Conservation (phyloP, 176 grass and related monocot genomes). For the Triticum monococcum region DNA sequence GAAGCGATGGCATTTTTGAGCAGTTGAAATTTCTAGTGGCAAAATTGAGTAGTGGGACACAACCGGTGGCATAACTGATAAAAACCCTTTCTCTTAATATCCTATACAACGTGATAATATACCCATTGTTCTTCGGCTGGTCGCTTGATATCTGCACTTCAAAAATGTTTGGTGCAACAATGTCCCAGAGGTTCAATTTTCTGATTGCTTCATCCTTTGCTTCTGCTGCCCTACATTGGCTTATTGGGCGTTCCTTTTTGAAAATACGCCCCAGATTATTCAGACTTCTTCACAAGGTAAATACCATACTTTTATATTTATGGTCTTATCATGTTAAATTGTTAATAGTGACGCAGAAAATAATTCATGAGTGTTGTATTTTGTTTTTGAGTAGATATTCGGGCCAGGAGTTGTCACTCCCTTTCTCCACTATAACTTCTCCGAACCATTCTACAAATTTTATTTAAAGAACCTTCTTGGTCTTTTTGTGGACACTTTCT, state of each 20-base stretch:
- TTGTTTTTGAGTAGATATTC: constrained; percentile 12
- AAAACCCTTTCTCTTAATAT: constrained; percentile 35
- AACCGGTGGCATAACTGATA: too few species aligned
- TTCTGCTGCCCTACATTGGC: constrained; percentile 42
- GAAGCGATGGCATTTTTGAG: too few species aligned
- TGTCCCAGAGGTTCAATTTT: constrained; percentile 24
- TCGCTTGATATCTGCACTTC: constrained; percentile 43
- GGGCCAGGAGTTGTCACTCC: constrained; percentile 14
- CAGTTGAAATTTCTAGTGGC: too few species aligned
- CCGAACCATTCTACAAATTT: constrained; percentile 26
- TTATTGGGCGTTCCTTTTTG: constrained; percentile 15
- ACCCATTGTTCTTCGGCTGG: constrained; percentile 35
- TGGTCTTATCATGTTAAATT: neutral
- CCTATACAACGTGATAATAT: neutral
- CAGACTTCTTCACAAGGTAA: constrained; percentile 23
- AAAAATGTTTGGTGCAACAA: constrained; percentile 36
- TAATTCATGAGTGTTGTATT: neutral
- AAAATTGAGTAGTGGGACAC: too few species aligned
- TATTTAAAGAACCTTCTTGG: constrained; percentile 12
- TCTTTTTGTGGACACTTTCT: constrained; percentile 9
- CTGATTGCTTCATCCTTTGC: constrained; percentile 31
- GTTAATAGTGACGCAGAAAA: neutral
- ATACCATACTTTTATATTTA: neutral
- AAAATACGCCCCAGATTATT: neutral
- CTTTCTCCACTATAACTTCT: constrained; percentile 6